These are phyloP conservation scores for Bipolaris sorokiniana DNA, from an alignment of 2,329 filamentous ascomycete species.

Conservation along the genomic window DNA sequence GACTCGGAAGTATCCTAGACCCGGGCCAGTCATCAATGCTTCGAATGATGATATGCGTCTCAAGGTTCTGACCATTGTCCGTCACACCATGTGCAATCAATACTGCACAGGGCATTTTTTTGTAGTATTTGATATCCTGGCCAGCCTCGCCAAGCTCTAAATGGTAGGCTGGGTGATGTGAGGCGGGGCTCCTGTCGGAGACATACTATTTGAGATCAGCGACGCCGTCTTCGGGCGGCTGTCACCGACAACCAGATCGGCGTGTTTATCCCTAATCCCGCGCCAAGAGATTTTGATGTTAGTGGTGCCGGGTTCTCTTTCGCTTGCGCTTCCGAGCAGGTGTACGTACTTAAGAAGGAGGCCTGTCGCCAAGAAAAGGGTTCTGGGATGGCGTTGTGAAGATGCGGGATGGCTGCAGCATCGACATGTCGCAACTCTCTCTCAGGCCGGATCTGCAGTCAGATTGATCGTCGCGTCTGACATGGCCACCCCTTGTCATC, in stretches of 20 bases:
- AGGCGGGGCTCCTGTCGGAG: not conserved
- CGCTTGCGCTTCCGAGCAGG: slow-evolving; percentile 5
- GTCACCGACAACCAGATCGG: slow-evolving; percentile 1
- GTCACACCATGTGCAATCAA: not conserved
- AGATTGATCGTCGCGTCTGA: not conserved
- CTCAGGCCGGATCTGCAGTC: not conserved
- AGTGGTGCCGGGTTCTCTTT: slow-evolving; percentile 11
- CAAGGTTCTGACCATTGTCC: not conserved
- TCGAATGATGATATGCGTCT: not conserved
- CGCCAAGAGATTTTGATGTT: slow-evolving; percentile 13
- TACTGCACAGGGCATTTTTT: not conserved
- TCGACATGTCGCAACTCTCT: not conserved
- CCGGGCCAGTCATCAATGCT: not conserved
- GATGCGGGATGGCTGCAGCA: not conserved
- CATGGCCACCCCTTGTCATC: not conserved
- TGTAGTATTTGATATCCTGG: not conserved
- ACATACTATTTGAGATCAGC: slow-evolving; percentile 6
- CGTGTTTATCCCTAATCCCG: slow-evolving; percentile 7
- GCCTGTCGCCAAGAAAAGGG: slow-evolving; percentile 1
- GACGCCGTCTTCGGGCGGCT: slow-evolving; percentile 1
- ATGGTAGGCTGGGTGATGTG: not conserved
- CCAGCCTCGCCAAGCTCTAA: slow-evolving; percentile 2
- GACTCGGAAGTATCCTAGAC: not conserved
- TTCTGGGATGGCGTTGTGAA: not conserved
- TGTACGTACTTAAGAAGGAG: not conserved